A percentile compares a stretch with the other conserved stretches of the same genome.
These are phyloP conservation scores for Blastocystis sp. DNA, from an alignment of 352 stramenopile genomes.

Conservation along the genomic window DNA sequence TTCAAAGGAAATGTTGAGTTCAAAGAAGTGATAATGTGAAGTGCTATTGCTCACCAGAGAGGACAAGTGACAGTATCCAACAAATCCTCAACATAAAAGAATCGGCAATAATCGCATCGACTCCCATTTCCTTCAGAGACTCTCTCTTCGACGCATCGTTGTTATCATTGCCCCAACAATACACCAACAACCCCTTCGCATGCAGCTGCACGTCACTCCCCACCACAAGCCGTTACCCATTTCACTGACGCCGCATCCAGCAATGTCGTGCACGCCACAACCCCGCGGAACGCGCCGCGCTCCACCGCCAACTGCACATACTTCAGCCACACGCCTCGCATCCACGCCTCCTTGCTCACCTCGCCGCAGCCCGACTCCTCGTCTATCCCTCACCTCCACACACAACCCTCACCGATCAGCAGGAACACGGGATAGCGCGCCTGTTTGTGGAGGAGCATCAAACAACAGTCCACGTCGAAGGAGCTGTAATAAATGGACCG, in stretches of 20 bases:
- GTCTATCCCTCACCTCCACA: background rate
- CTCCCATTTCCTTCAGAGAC: background rate
- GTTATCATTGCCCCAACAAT: conserved; percentile 43
- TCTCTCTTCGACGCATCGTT: conserved; percentile 19
- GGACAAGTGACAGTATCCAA: too few relatives aligned
- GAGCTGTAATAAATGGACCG: conserved; percentile 65
- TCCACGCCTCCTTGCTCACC: conserved; percentile 24
- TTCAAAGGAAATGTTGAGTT: background rate
- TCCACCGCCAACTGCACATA: conserved; percentile 50
- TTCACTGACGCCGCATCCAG: conserved; percentile 7
- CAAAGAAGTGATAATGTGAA: too few relatives aligned
- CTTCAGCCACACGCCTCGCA: conserved; percentile 8
- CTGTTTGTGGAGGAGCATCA: conserved; percentile 72
- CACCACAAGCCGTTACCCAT: background rate
- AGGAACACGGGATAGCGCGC: conserved; percentile 71
- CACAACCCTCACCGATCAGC: conserved; percentile 18
- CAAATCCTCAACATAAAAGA: conserved; percentile 3
- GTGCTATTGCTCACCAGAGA: too few relatives aligned
- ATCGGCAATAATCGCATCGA: conserved; percentile 62
- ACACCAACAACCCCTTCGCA: conserved; percentile 21
- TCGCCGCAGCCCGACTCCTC: conserved; percentile 28
- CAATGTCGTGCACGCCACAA: conserved; percentile 15
- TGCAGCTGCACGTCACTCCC: conserved; percentile 22
- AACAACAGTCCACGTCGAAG: conserved; percentile 73
- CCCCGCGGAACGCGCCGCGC: conserved; percentile 22